Conservation (phyloP, 129 eudicot species). For the Smallanthus sonchifolius region DNA sequence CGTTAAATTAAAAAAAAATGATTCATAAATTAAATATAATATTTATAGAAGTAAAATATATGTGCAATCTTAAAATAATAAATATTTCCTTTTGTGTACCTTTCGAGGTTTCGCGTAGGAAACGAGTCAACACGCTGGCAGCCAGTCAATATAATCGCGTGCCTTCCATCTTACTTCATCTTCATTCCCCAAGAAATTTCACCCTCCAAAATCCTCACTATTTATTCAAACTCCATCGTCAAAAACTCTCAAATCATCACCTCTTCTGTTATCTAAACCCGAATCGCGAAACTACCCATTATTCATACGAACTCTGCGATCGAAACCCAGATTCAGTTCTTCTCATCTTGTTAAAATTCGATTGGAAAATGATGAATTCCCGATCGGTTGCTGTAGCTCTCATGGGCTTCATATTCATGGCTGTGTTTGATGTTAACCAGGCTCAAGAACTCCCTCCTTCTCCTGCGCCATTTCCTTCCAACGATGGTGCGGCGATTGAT, state of each 20-base stretch:
- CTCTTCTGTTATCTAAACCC: neutral
- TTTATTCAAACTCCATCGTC: conserved; percentile 5
- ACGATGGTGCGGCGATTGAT: conserved; percentile 57
- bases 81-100: neutral
- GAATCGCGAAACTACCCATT: neutral
- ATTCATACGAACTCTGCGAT: neutral
- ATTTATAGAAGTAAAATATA: too few species aligned
- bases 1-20: too few species aligned
- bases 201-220: conserved; percentile 5
- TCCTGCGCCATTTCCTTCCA: conserved; percentile 39
- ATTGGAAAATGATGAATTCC: conserved; percentile 21
- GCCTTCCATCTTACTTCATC: conserved; percentile 26
- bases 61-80: too few species aligned
- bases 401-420: conserved; percentile 39
- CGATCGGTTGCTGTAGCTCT: conserved; percentile 23
- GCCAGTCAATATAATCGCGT: conserved; percentile 31
- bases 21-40: too few species aligned
- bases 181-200: neutral
- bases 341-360: neutral
- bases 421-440: conserved; percentile 20
- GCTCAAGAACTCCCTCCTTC: conserved; percentile 42
- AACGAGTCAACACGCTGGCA: conserved; percentile 24
- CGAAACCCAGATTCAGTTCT: conserved; percentile 2
- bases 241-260: conserved; percentile 3
- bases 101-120: conserved; percentile 6